These are phyloP conservation scores for Rhodotorula sp. DNA, from an alignment of 1,284 basidiomycete genomes.

Conservation along the genomic window DNA sequence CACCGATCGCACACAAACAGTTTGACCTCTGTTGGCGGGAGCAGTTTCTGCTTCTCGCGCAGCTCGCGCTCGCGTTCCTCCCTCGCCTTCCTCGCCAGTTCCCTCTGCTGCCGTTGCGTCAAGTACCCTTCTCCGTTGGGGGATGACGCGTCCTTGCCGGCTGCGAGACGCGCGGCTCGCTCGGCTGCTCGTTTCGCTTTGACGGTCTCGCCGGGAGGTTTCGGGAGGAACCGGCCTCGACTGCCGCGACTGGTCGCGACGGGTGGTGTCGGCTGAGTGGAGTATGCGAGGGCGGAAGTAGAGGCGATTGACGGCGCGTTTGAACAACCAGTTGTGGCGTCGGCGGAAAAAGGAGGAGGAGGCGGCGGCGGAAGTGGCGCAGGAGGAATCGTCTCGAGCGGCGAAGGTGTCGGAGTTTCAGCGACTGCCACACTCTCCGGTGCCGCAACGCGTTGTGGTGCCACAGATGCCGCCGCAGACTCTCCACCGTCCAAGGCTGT, in stretches of 20 bases:
- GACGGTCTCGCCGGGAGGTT: conserved; percentile 26
- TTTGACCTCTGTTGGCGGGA: conserved; percentile 17
- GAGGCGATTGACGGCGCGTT: background rate
- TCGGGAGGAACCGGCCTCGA: conserved; percentile 31
- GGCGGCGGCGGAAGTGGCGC: background rate
- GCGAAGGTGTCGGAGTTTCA: background rate
- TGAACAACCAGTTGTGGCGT: background rate
- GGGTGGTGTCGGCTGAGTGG: no score
- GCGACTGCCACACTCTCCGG: background rate
- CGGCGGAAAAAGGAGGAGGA: background rate
- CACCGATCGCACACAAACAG: conserved; percentile 87
- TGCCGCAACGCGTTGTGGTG: background rate
- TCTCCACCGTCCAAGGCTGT: background rate
- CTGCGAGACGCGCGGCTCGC: conserved; percentile 4
- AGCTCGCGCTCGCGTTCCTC: conserved; percentile 18
- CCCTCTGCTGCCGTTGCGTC: conserved; percentile 28
- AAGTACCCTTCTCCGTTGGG: background rate
- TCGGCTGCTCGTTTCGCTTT: conserved; percentile 16
- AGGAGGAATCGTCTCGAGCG: background rate
- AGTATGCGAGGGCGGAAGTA: no score
- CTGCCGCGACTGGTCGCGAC: conserved; percentile 12
- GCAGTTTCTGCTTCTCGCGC: background rate
- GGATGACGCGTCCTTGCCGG: background rate
- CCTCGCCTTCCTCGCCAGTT: conserved; percentile 17
- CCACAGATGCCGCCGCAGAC: background rate